These are phyloP conservation scores for Leucocoprinus sp. DNA, from an alignment of 768 basidiomycete genomes.

Conservation along the genomic window DNA sequence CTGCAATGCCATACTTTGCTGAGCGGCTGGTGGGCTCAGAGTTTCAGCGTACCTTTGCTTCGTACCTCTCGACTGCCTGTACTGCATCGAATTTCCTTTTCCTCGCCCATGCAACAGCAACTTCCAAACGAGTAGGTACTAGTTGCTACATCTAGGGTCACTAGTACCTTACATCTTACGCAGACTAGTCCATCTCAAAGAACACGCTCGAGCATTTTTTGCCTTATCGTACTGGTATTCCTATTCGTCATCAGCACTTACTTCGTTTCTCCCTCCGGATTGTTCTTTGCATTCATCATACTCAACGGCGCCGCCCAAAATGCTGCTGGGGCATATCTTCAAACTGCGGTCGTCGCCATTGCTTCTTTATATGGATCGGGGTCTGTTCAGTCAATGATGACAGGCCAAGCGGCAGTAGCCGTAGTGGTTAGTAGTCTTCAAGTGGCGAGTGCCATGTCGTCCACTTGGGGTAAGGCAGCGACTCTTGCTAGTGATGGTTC, in stretches of 20 bases:
- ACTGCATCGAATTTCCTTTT: conserved; percentile 61
- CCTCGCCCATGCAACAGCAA: conserved; percentile 66
- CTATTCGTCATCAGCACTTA: conserved; percentile 63
- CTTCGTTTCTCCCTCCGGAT: conserved; percentile 37
- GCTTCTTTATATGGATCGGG: conserved; percentile 72
- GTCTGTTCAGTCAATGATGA: conserved; percentile 68
- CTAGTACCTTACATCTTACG: background rate
- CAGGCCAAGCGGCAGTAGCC: conserved; percentile 81
- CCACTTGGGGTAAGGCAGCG: conserved; percentile 40
- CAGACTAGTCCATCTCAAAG: conserved; percentile 57
- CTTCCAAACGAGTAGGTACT: conserved; percentile 55
- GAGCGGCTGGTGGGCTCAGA: conserved; percentile 58
- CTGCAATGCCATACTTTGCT: conserved; percentile 75
- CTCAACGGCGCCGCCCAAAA: conserved; percentile 53
- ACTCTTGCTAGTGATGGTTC: conserved; percentile 28
- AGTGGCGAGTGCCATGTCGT: conserved; percentile 52
- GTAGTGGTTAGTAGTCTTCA: conserved; percentile 77
- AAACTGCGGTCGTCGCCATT: conserved; percentile 70
- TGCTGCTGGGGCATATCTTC: conserved; percentile 62
- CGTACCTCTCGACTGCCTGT: conserved; percentile 56
- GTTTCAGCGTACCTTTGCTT: conserved; percentile 49
- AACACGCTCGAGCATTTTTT: conserved; percentile 42
- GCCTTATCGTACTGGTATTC: conserved; percentile 44
- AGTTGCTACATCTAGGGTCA: background rate
- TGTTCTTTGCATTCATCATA: conserved; percentile 62